A percentile compares a stretch with the other conserved stretches of the same genome.
phyloP scores from a whole-genome alignment of 805 yeast genomes.

The Starmera quercuum region DNA sequence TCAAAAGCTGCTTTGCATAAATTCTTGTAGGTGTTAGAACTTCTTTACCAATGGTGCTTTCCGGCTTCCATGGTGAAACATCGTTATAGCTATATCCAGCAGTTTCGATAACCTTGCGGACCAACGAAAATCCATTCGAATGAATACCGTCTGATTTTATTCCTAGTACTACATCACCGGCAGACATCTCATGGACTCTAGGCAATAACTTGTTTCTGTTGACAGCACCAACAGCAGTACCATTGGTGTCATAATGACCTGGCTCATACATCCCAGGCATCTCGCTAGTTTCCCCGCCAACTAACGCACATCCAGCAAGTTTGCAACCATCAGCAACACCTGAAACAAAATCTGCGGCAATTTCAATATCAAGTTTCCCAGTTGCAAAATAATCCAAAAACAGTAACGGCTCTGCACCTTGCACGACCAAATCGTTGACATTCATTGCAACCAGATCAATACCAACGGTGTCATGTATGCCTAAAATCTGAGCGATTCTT shows the following conservation, averaged over 20 bases:
- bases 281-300: conserved; percentile 98
- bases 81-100: conserved; percentile 65
- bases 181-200: conserved; percentile 51
- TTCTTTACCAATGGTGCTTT: conserved; percentile 75
- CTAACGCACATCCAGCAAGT: conserved; percentile 92
- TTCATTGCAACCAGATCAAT: conserved; percentile 98
- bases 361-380: conserved; percentile 75
- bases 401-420: conserved; percentile 96
- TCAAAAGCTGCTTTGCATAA: conserved; percentile 85
- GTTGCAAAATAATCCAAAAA: conserved; percentile 96
- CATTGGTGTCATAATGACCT: conserved; percentile 96
- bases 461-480: conserved; percentile 95
- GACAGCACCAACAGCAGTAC: conserved; percentile 98
- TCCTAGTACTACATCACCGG: conserved; percentile 82
- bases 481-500: conserved; percentile 84
- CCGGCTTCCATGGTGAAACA: conserved; percentile 76
- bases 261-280: conserved; percentile 98
- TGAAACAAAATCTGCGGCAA: conserved; percentile 81
- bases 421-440: conserved; percentile 94
- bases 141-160: conserved; percentile 89
- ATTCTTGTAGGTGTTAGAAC: conserved; percentile 86
- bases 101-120: conserved; percentile 83
- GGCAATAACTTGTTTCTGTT: conserved; percentile 71
- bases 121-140: conserved; percentile 93
- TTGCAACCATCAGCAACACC: conserved; percentile 98